Evolutionary conservation across 805 yeast genomes (phyloP).

Genomic region (Wickerhamiella shivajii): DNA sequence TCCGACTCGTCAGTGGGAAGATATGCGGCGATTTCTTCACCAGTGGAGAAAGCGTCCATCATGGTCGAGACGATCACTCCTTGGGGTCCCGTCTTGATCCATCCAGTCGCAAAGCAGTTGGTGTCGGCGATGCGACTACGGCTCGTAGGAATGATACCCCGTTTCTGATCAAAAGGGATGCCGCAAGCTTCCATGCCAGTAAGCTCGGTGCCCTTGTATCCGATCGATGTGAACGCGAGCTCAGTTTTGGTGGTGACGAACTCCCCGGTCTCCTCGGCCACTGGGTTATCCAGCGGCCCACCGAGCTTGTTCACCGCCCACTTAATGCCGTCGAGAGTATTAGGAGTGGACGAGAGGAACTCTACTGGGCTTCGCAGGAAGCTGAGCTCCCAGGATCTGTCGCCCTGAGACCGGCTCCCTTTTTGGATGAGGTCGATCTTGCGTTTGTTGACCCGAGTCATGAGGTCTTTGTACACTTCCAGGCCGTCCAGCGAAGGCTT

Average conservation of each 20-base stretch:
- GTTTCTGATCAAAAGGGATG: conserved; percentile 32
- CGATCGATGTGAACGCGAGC: conserved; percentile 64
- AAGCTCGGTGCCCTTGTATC: conserved; percentile 59
- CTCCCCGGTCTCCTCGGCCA: conserved; percentile 28
- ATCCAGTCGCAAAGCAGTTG: conserved; percentile 62
- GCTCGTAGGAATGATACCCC: conserved; percentile 25
- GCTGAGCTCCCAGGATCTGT: conserved; percentile 44
- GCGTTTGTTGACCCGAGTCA: conserved; percentile 16
- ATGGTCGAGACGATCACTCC: conserved; percentile 90
- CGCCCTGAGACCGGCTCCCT: conserved; percentile 5
- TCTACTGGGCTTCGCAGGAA: conserved; percentile 54
- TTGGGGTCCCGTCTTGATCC: conserved; percentile 75
- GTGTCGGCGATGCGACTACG: conserved; percentile 15
- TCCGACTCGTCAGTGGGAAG: conserved; percentile 9
- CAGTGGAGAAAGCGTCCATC: conserved; percentile 67
- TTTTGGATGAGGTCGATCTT: conserved; percentile 12
- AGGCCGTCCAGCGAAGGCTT: conserved; percentile 11
- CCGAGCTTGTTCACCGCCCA: conserved; percentile 35
- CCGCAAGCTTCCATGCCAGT: conserved; percentile 39
- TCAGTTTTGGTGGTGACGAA: conserved; percentile 32
- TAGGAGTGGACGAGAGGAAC: conserved; percentile 26
- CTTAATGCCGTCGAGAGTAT: conserved; percentile 31
- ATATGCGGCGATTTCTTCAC: conserved; percentile 36
- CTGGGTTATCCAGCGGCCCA: conserved; percentile 26
- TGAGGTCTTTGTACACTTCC: conserved; percentile 2